Evolutionary conservation across 768 basidiomycete genomes (phyloP), one percentile per base, ranked within the genome.

Genomic region (Rhodotorula kratochvilovae): DNA sequence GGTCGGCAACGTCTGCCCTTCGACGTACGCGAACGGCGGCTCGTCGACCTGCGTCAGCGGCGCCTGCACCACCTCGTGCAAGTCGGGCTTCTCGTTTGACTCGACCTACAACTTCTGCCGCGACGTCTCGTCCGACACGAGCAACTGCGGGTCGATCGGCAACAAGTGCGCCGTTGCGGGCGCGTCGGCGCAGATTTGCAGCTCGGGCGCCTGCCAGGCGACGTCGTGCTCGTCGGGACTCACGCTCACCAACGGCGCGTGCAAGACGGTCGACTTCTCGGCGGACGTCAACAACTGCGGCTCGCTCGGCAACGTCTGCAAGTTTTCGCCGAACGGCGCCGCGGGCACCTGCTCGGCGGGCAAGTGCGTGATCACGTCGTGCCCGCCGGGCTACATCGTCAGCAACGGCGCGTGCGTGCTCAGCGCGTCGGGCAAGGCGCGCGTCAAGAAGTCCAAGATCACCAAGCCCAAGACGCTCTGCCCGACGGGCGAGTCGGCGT

Each of bases 281-380:
- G 19, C 7, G 33, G 71, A 73, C 53, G 43, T 61, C 48, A 68
- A 71, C 35, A 67, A 70, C 48, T 66, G 62, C 51, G 63, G 67
- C 23, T 13, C 53, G 35, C 16, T 46, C 13, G 45, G 46, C 39
- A 27, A 55, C 50, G 31, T 29, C 27, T 73, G 56, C 63, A n/a
- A 31, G 10, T 69, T 69, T 50, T 58, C 61, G 48, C 63, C 68
- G 1, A 3, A 33, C 27, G 57, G 57, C 5, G 64, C 53, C 2
- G 21, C 54, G 15, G 69, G 63, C 19, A 16, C 19, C 21, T 70
- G 69, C 60, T 6, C 10, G 21, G 8, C 17, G 27, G 45, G 63
- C 27, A 27, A 27, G 25, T 70, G 69, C 54, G 25, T 48, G 13
- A 17, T 57, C 33, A 65, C 43, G 5, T 2, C 39, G 13, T 70